Evolutionary conservation across 1,284 basidiomycete species (phyloP).

Genomic region (Ustilago crameri): DNA sequence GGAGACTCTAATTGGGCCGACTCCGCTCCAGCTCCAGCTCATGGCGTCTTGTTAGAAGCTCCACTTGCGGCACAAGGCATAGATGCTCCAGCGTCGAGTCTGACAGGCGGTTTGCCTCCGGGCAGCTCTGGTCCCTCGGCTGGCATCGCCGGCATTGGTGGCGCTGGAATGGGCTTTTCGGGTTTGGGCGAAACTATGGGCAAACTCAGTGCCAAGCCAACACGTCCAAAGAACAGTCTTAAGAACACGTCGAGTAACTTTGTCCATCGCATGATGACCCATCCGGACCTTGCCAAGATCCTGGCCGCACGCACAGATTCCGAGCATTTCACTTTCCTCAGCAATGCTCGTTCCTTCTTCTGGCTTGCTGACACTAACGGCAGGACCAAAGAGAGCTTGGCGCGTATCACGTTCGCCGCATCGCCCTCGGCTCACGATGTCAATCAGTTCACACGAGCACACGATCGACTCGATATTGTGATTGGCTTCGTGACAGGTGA

Average conservation of each 20-base stretch:
- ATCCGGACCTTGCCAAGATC: conserved; percentile 79
- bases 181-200: conserved; percentile 49
- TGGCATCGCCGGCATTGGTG: conserved; percentile 47
- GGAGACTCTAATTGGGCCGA: conserved; percentile 16
- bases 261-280: conserved; percentile 82
- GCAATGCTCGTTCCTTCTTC: conserved; percentile 57
- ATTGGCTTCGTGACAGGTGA: conserved; percentile 94
- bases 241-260: conserved; percentile 88
- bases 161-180: conserved; percentile 43
- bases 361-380: conserved; percentile 53
- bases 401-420: conserved; percentile 81
- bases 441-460: conserved; percentile 79
- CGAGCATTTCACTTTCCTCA: conserved; percentile 54
- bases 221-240: conserved; percentile 86
- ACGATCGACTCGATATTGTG: conserved; percentile 85
- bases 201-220: conserved; percentile 39
- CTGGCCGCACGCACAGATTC: conserved; percentile 77
- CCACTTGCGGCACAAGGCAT: conserved; percentile 58
- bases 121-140: conserved; percentile 37
- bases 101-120: conserved; percentile 49
- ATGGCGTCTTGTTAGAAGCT: conserved; percentile 38
- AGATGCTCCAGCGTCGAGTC: conserved; percentile 46
- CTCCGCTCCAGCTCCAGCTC: conserved; percentile 8
- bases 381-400: conserved; percentile 73
- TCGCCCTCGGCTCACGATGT: conserved; percentile 85